Evolutionary conservation across 2,329 filamentous ascomycete species (phyloP), one percentile per base, ranked within the genome.

Genomic region (Aspergillus persii): DNA sequence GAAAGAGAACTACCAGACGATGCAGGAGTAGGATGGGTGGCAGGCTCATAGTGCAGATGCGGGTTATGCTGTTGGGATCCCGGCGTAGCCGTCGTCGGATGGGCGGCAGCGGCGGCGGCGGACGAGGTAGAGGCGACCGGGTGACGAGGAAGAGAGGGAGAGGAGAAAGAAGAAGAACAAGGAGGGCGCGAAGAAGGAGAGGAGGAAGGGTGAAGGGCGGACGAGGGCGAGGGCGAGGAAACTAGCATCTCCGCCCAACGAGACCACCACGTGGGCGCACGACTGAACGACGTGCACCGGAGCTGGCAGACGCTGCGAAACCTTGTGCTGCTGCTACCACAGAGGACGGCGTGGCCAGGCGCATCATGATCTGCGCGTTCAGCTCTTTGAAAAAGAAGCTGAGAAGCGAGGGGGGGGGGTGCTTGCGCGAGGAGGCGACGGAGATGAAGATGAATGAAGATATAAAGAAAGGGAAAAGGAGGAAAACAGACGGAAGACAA

Each of bases 141-240:
- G 33, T 44, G 46, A 53, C 44, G 64, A 52, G 57, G 52, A 29
- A 55, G 33, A 23, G 56, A 63, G 54, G 63, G 61, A 52, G 65
- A 63, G 36, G 66, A 62, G 57, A 63, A 56, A 46, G 61, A 63
- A 57, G 65, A 65, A 53, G 63, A 68, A 56, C 58, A 33, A 49
- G 53, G 59, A 39, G 56, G 54, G 52, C 54, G 59, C 52, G 58
- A 59, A 51, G 68, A 62, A 60, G 69, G 67, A 53, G 63, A 68
- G 56, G 66, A 62, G 33, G 71, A 68, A 59, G 69, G 66, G 62
- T 73, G 75, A 63, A 77, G 66, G 54, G 74, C 69, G 61, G 75
- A 23, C 18, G 18, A 73, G 29, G 76, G 74, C 57, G 76, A 77
- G 47, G 76, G 74, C 60, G 76, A 78, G 30, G 76, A 77, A 61